phyloP scores from a whole-genome alignment of 352 stramenopile species.

The Pythium coloratum region DNA sequence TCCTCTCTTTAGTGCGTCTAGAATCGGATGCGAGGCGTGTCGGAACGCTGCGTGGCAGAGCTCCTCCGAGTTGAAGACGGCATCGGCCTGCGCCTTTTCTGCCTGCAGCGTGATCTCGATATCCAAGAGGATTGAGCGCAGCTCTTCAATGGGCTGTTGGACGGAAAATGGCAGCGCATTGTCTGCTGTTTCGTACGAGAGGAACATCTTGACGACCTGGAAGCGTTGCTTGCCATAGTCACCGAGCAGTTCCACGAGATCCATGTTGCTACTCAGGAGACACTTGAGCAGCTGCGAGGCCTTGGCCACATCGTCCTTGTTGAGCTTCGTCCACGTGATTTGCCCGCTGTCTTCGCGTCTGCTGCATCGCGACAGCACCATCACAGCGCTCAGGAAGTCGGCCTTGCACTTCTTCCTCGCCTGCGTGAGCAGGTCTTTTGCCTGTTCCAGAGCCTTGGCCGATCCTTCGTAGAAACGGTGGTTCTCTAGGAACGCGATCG shows the following conservation, averaged over 20 bases:
- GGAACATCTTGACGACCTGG: constrained; percentile 55
- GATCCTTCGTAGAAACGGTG: constrained; percentile 78
- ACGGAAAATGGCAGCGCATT: constrained; percentile 44
- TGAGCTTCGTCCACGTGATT: constrained; percentile 47
- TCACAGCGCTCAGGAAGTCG: constrained; percentile 73
- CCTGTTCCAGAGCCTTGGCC: constrained; percentile 64
- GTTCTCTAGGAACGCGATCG: constrained; percentile 66
- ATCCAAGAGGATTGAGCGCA: constrained; percentile 43
- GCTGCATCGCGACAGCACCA: constrained; percentile 52
- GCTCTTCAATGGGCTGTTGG: constrained; percentile 30
- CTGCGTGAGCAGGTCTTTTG: constrained; percentile 59
- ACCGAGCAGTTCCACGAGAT: constrained; percentile 48
- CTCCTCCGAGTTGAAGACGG: constrained; percentile 65
- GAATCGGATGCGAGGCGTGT: constrained; percentile 43
- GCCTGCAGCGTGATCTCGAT: constrained; percentile 57
- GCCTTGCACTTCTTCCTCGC: constrained; percentile 62
- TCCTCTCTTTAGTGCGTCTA: constrained; percentile 58
- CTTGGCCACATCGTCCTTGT: constrained; percentile 52
- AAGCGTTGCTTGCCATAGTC: constrained; percentile 77
- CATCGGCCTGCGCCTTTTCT: constrained; percentile 51
- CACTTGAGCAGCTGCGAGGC: constrained; percentile 62
- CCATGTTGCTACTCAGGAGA: constrained; percentile 52
- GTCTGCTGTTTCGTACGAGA: constrained; percentile 30
- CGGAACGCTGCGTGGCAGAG: constrained; percentile 64
- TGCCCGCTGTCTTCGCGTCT: constrained; percentile 26